A percentile compares a stretch with the other conserved stretches of the same genome.
phyloP scores from a whole-genome alignment of 2,329 filamentous ascomycete species.

The Lachnellula cervina region DNA sequence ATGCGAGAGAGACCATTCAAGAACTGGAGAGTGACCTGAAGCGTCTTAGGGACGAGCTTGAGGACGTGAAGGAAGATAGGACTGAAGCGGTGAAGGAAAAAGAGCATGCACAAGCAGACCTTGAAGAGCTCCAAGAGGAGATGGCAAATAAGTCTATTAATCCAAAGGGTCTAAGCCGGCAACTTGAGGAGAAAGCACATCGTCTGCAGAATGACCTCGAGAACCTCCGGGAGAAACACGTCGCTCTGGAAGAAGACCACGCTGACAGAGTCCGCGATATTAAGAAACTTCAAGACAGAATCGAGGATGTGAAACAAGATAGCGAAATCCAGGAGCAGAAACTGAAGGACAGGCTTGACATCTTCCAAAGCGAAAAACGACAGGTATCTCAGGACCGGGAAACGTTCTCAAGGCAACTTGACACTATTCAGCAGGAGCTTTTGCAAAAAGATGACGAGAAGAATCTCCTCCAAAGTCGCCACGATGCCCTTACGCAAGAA shows the following conservation, averaged over 20 bases:
- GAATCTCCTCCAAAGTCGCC: conserved; percentile 61
- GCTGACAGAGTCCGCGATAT: conserved; percentile 39
- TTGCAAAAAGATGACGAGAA: conserved; percentile 59
- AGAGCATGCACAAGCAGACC: conserved; percentile 52
- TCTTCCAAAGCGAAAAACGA: conserved; percentile 21
- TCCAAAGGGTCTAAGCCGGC: conserved; percentile 68
- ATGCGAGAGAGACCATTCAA: conserved; percentile 54
- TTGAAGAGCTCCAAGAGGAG: conserved; percentile 68
- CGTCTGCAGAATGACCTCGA: conserved; percentile 65
- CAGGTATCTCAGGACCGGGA: conserved; percentile 10
- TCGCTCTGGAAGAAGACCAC: conserved; percentile 37
- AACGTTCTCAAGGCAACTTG: conserved; percentile 36
- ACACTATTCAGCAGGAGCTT: conserved; percentile 55
- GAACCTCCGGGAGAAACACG: conserved; percentile 42
- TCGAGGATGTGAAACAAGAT: conserved; percentile 31
- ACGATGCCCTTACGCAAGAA: conserved; percentile 63
- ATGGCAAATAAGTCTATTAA: conserved; percentile 74
- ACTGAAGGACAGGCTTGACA: conserved; percentile 39
- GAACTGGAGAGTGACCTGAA: conserved; percentile 53
- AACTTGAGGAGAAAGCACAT: conserved; percentile 66
- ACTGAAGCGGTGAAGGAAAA: conserved; percentile 51
- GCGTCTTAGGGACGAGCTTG: conserved; percentile 48
- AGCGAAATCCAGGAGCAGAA: conserved; percentile 28
- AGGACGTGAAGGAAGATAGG: conserved; percentile 50
- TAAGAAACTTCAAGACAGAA: conserved; percentile 38